These are phyloP conservation scores for Dictyostelium firmibasis DNA, from an alignment of 78 protist species.

Conservation along the genomic window DNA sequence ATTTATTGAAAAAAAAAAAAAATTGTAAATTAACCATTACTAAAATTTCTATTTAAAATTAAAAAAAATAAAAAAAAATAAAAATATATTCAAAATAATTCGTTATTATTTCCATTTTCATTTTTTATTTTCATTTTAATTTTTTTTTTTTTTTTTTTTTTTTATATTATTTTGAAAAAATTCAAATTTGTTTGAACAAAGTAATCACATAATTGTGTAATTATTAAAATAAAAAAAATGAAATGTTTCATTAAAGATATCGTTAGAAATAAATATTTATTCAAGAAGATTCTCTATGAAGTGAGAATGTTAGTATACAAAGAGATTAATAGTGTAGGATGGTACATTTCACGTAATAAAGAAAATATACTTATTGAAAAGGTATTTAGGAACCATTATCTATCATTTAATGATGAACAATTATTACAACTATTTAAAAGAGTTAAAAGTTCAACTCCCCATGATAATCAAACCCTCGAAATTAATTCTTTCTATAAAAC, in stretches of 20 bases:
- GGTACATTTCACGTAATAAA: neutral
- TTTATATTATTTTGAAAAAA: no score
- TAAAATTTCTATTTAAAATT: no score
- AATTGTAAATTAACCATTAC: neutral
- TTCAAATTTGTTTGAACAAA: no score
- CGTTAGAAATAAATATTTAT: neutral
- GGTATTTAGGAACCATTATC: neutral
- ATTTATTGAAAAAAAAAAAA: no score
- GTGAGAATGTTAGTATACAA: neutral
- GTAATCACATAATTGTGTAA: no score
- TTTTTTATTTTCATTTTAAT: no score
- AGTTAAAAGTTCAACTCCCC: neutral
- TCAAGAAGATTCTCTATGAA: neutral
- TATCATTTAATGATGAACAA: neutral
- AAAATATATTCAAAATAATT: no score
- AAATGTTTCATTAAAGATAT: neutral
- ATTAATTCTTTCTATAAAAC: neutral
- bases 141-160: no score
- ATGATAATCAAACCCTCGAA: neutral
- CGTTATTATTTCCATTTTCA: no score
- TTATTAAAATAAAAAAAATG: neutral
- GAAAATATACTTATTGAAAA: neutral
- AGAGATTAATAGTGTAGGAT: neutral
- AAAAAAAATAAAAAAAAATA: no score
- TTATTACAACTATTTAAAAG: no score